Base-by-base conservation (phyloP, 257 asterid species). In the Marsdenia floribunda region DNA sequence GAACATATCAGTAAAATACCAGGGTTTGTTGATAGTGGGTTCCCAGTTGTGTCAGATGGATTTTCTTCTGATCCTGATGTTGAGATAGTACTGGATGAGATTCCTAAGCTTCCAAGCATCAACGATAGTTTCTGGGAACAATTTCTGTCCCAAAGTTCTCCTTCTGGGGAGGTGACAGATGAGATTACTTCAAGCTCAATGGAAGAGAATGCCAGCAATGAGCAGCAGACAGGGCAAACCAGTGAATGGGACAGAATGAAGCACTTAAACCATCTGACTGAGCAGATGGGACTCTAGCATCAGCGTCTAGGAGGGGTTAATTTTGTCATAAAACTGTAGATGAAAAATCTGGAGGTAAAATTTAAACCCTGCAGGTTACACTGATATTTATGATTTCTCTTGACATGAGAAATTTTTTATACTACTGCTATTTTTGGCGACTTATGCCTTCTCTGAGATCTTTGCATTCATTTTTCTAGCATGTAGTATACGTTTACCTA, bases 121-220 rank as follows among this genome's bases (percentile, higher is more conserved):
- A 81, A 86, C 64, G 96, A 91, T 80, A 87, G 81, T 54, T 91
- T 91, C 80, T 88, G 96, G 97, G 97, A 89, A 83, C 96, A 91
- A 50, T 87, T 91, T 83, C 97, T 91, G 65, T 85, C 93, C 8
- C 80, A 76, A 57, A 82, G 85, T 80, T 87, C 92, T 72, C 81
- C 86, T 21, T 37, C 81, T 33, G 90, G 83, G 72, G 90, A 78
- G 72, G 75, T 19, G n/a, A 50, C 87, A 3, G 90, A 85, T n/a
- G 91, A 86, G 71, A 80, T 84, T 37, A 75, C 63, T 67, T 55
- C 86, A 72, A 75, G 67, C 68, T 47, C 73, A 44, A 44, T 80
- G 75, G 89, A 73, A 68, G 44, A 59, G 79, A 79, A 33, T 60
- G 58, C 33, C 29, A 73, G 68, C 21, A 73, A 68, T 71, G 82